Base-by-base conservation (phyloP, 164 flowering plant species). In the Echeveria elegans region DNA sequence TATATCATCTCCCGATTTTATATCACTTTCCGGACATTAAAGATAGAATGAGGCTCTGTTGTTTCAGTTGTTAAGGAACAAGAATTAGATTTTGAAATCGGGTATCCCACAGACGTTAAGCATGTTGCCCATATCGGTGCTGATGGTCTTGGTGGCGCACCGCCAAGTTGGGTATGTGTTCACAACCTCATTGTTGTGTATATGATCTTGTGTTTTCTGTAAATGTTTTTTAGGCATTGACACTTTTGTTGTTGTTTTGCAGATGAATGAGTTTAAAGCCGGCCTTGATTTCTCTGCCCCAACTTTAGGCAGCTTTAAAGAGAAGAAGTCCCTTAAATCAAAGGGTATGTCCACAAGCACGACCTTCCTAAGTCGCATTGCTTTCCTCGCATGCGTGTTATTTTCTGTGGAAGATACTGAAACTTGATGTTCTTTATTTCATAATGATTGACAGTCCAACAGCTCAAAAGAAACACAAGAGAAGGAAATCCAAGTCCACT, bases 31-130 rank as follows among this genome's bases (percentile, higher is more conserved):
- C 3, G 16, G 8, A 15, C 2, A 2, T 41, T 41, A 19, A 47
- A 4, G 5, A 2, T 23, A 47, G 11, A 40, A 40, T 63, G 37
- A 41, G 29, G 43, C 14, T 14, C n/a, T 70, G 16, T 67, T 79
- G 77, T 67, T 79, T 76, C 50, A 86, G 90, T 84, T 68, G 85
- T 83, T 72, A 83, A 86, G 72, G 87, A 86, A 63, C 68, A 77
- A 11, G 89, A 88, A 76, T 78, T 43, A 11, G 47, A 43, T 11
- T 15, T 90, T 80, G 90, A 89, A 71, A 90, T 90, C 71, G 97
- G 97, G 71, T 76, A 82, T 67, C 97, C 95, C 26, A 90, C 95
- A 36, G 95, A 90, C 77, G 92, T 88, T 24, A 88, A 84, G 72
- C 97, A 88, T 72, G 85, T 88, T 43, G 83, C 95, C 0, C 97